Base-by-base conservation (phyloP, 2,329 filamentous ascomycete species). In the Calonectria pseudoreteaudii region DNA sequence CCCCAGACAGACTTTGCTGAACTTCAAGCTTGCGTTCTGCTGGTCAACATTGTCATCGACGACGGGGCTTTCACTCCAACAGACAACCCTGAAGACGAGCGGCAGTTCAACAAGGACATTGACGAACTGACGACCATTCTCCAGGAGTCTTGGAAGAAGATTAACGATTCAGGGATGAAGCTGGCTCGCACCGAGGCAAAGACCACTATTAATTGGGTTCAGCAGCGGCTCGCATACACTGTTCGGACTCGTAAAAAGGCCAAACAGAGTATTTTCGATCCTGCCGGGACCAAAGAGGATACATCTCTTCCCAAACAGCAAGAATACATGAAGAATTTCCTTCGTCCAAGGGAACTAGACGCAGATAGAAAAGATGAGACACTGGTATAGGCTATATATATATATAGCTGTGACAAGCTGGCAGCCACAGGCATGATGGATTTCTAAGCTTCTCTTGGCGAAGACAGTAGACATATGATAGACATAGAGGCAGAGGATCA, bases 121-220 rank as follows among this genome's bases (percentile, higher is more conserved):
- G 95, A 98, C 83, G 86, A 85, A 28, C 87, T 98, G 6, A 88
- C 91, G 1, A 84, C 85, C 23, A 87, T 86, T 41, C 86, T 97
- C 66, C 91, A 92, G 75, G 82, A 85, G 20, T 85, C 92, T 38
- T 88, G 88, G 83, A 86, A 87, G 71, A 89, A 89, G 49, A 97
- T 98, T 79, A 90, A 93, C 72, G 94, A 95, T 80, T 90, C 92
- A 1, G 94, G 94, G 50, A 93, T 94, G 56, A 91, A 91, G 28
- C 87, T 97, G 72, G 89, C 90, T 20, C 90, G 94, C 36, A 93
- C 94, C 36, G 92, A 97, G 80, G 92, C 94, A 16, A 98, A 98
- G 84, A 92, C 92, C 68, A 88, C 90, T 14, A 87, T 98, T 49
- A 94, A 97, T 79, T 89, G 92, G 71, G 86, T 98, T n/a, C 90